Percentiles rank a stretch among this genome's conserved stretches.
phyloP scores from a whole-genome alignment of 345 rosid species.

The Stellera chamaejasme region DNA sequence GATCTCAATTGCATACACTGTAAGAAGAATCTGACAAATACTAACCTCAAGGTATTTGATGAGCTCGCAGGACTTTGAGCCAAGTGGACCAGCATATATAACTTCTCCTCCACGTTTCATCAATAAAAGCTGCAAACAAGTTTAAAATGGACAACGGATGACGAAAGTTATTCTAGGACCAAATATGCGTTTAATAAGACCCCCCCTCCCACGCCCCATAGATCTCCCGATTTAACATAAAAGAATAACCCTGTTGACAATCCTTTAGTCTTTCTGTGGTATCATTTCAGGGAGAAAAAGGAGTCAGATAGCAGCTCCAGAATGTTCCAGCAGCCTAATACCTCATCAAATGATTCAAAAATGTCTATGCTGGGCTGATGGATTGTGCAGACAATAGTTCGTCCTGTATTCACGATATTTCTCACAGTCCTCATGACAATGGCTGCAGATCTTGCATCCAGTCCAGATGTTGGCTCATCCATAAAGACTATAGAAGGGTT shows the following conservation, averaged over 20 bases:
- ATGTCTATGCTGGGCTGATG: constrained; percentile 99
- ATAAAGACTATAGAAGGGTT: constrained; percentile 96
- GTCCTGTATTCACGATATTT: constrained; percentile 88
- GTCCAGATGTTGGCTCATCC: constrained; percentile 98
- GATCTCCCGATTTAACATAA: constrained; percentile 3
- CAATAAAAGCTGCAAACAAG: constrained; percentile 67
- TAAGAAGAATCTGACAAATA: constrained; percentile 8
- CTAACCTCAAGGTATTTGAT: constrained; percentile 79
- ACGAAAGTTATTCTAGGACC: neutral
- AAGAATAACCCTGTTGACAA: constrained; percentile 1
- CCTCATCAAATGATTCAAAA: constrained; percentile 98
- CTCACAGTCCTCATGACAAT: constrained; percentile 99
- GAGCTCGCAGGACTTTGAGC: constrained; percentile 74
- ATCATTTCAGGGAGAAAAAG: neutral
- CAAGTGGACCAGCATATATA: constrained; percentile 96
- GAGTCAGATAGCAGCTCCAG: no score
- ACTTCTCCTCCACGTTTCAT: constrained; percentile 99
- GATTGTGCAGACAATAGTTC: constrained; percentile 96
- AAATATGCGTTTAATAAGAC: neutral
- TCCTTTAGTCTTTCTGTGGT: neutral
- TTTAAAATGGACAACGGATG: neutral
- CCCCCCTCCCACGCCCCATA: constrained; percentile 2
- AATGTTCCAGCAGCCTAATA: constrained; percentile 16
- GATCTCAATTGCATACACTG: constrained; percentile 5
- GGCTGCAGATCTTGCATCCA: constrained; percentile 98